These are phyloP conservation scores for Panicum virgatum DNA, from an alignment of 202 grass and related monocot genomes.

Conservation along the genomic window DNA sequence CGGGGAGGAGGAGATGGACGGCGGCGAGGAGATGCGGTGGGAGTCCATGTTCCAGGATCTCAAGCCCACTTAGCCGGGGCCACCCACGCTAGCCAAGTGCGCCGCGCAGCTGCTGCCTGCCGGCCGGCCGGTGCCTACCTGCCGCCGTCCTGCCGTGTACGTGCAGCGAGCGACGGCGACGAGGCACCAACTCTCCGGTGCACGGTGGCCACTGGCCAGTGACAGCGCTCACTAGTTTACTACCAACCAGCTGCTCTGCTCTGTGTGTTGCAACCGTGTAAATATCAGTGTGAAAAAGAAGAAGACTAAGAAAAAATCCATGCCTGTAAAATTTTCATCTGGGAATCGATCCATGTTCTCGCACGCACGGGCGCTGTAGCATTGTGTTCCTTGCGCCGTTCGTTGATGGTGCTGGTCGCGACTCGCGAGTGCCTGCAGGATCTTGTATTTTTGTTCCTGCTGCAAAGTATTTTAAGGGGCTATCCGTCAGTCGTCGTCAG, in stretches of 20 bases:
- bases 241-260: not conserved
- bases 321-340: not conserved
- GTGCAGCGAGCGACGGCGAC: not conserved
- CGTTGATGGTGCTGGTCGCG: not conserved
- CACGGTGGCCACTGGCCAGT: not conserved
- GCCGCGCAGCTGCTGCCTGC: not conserved
- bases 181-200: not conserved
- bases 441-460: too few relatives aligned
- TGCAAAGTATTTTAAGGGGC: not conserved
- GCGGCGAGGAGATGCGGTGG: conserved; percentile 54
- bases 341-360: not conserved
- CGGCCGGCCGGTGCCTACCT: not conserved
- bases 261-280: not conserved
- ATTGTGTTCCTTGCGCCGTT: not conserved
- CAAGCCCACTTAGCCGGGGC: conserved; percentile 55
- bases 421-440: not conserved
- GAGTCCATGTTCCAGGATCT: conserved; percentile 85
- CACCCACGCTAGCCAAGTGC: not conserved
- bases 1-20: conserved; percentile 12
- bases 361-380: not conserved
- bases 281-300: conserved; percentile 5
- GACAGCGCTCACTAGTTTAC: not conserved
- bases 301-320: too few relatives aligned
- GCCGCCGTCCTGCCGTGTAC: not conserved
- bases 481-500: not conserved